phyloP scores from a whole-genome alignment of 352 stramenopile species.

The Phytopythium oedochilum region DNA sequence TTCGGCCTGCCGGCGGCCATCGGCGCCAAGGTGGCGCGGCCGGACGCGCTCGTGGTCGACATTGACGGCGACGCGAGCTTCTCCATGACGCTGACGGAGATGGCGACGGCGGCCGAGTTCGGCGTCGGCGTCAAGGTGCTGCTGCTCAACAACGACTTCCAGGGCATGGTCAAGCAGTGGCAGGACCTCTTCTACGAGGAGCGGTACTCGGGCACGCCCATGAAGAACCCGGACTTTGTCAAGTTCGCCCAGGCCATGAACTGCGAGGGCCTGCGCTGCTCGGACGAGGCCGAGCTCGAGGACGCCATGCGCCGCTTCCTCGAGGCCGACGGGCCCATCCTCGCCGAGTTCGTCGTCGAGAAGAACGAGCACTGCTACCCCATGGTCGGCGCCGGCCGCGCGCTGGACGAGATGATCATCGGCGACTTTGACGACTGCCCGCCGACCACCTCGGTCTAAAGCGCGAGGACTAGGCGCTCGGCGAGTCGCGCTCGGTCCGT shows the following conservation, averaged over 20 bases:
- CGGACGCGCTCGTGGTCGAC: constrained; percentile 81
- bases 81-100: constrained; percentile 96
- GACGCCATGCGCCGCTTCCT: constrained; percentile 93
- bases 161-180: constrained; percentile 98
- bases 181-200: constrained; percentile 96
- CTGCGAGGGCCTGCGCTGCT: constrained; percentile 89
- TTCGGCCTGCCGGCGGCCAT: constrained; percentile 93
- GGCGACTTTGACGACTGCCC: constrained; percentile 93
- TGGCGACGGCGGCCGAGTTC: constrained; percentile 93
- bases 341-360: constrained; percentile 93
- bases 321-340: constrained; percentile 90
- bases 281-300: constrained; percentile 85
- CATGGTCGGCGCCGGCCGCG: constrained; percentile 90
- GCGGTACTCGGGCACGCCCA: constrained; percentile 87
- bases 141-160: constrained; percentile 95
- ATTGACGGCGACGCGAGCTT: constrained; percentile 96
- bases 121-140: constrained; percentile 95
- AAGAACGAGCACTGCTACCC: constrained; percentile 94
- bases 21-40: constrained; percentile 92
- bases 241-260: constrained; percentile 93
- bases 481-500: not conserved
- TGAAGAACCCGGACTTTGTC: constrained; percentile 94
- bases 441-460: constrained; percentile 89
- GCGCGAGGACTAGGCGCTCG: too few relatives aligned
- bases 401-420: constrained; percentile 95